A percentile compares a stretch with the other conserved stretches of the same genome.
Evolutionary conservation across 441 rosid species (phyloP).

Genomic region (Jatropha multifida): DNA sequence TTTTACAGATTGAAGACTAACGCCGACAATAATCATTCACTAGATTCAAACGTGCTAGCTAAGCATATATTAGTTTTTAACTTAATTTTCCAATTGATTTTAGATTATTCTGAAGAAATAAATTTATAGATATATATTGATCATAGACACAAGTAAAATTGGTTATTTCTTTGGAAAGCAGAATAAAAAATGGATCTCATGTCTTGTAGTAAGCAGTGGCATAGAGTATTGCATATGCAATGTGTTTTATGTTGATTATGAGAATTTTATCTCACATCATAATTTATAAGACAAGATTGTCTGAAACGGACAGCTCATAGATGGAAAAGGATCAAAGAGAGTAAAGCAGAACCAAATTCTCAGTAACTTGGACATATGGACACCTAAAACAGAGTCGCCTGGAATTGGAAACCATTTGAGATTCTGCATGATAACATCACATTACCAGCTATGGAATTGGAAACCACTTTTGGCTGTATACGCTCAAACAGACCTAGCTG

Average conservation of each 20-base stretch:
- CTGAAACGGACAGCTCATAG: background rate
- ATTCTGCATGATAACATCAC: background rate
- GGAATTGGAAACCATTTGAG: background rate
- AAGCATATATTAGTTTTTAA: background rate
- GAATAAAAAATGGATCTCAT: background rate
- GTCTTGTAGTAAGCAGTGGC: background rate
- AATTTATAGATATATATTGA: background rate
- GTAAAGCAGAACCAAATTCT: slow-evolving; percentile 18
- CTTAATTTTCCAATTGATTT: too few species aligned
- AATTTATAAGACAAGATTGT: background rate
- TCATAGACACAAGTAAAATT: too few species aligned
- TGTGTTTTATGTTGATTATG: background rate
- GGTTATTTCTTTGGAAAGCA: background rate
- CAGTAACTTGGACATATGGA: background rate
- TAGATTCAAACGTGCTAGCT: too few species aligned
- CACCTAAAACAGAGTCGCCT: background rate
- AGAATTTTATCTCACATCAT: slow-evolving; percentile 12
- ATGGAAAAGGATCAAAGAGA: background rate
- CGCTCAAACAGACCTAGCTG: background rate
- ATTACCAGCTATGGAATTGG: background rate
- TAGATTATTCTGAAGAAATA: background rate
- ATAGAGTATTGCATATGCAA: slow-evolving; percentile 2
- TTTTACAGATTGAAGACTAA: background rate
- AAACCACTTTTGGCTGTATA: background rate
- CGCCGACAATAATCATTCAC: too few species aligned